A percentile compares a stretch with the other conserved stretches of the same genome.
Evolutionary conservation across 164 flowering plant genomes (phyloP).

Genomic region (Vitis labrusca): DNA sequence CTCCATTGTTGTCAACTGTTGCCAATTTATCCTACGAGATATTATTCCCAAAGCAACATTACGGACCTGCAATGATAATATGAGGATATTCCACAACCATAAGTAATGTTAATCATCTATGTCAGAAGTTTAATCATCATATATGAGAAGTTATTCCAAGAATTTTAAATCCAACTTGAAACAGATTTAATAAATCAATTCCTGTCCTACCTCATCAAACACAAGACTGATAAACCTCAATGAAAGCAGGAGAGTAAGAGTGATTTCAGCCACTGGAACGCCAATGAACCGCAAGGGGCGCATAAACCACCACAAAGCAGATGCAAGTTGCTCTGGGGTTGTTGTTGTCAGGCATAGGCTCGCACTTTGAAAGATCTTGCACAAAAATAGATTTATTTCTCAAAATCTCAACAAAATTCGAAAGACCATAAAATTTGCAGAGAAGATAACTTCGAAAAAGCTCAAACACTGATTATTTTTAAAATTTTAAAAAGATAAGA

Average conservation of each 20-base stretch:
- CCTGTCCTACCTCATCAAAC: conserved; percentile 80
- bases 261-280: conserved; percentile 82
- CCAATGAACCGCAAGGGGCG: conserved; percentile 65
- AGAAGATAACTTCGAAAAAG: background rate
- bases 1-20: conserved; percentile 69
- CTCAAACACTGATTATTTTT: background rate
- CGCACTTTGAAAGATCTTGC: conserved; percentile 93
- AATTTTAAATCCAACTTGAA: background rate
- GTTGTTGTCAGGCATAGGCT: conserved; percentile 92
- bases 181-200: background rate
- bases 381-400: conserved; percentile 25
- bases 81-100: background rate
- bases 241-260: conserved; percentile 86
- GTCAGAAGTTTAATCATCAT: too few relatives aligned
- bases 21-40: conserved; percentile 89
- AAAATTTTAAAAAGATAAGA: background rate
- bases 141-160: background rate
- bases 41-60: conserved; percentile 91
- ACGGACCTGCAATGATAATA: conserved; percentile 59
- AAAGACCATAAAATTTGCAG: conserved; percentile 3
- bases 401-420: conserved; percentile 17
- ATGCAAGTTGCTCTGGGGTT: conserved; percentile 91
- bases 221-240: conserved; percentile 88
- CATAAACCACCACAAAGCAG: conserved; percentile 86
- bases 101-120: too few relatives aligned